A percentile compares a stretch with the other conserved stretches of the same genome.
Evolutionary conservation across 495 filamentous ascomycete genomes (phyloP).

Genomic region (Platismatia glauca): DNA sequence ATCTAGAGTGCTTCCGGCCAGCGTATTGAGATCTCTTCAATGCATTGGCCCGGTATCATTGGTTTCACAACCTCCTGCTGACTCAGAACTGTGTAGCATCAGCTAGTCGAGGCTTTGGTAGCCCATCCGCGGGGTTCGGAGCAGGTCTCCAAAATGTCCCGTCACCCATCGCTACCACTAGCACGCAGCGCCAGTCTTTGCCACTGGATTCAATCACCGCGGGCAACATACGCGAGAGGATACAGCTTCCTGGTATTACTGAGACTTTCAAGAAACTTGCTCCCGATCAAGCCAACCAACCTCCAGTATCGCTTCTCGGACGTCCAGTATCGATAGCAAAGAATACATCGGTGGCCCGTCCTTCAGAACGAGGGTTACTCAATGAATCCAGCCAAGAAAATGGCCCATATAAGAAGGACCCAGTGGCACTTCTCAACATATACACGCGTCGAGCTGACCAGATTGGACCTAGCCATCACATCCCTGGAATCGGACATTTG

Average conservation of each 20-base stretch:
- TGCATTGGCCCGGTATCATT: background rate
- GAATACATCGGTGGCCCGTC: background rate
- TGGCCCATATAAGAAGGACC: background rate
- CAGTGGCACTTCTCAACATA: slow-evolving; percentile 2
- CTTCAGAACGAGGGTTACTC: background rate
- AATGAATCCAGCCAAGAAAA: background rate
- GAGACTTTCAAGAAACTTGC: slow-evolving; percentile 4
- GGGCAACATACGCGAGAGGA: background rate
- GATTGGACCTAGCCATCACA: slow-evolving; percentile 16
- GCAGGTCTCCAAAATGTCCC: background rate
- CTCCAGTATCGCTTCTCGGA: background rate
- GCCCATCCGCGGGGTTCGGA: background rate
- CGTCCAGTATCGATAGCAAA: background rate
- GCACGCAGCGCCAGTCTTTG: background rate
- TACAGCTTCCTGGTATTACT: slow-evolving; percentile 1
- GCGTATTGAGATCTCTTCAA: background rate
- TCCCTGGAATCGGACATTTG: slow-evolving; percentile 14
- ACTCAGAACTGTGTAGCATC: background rate
- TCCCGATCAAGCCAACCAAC: background rate
- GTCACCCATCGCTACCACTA: background rate
- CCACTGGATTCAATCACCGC: background rate
- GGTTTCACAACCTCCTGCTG: background rate
- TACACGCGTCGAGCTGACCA: slow-evolving; percentile 17
- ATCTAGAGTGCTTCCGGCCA: background rate
- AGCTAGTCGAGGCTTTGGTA: background rate